These are phyloP conservation scores for Neoboletus brunneissimus DNA, from an alignment of 768 basidiomycete genomes.

Conservation along the genomic window DNA sequence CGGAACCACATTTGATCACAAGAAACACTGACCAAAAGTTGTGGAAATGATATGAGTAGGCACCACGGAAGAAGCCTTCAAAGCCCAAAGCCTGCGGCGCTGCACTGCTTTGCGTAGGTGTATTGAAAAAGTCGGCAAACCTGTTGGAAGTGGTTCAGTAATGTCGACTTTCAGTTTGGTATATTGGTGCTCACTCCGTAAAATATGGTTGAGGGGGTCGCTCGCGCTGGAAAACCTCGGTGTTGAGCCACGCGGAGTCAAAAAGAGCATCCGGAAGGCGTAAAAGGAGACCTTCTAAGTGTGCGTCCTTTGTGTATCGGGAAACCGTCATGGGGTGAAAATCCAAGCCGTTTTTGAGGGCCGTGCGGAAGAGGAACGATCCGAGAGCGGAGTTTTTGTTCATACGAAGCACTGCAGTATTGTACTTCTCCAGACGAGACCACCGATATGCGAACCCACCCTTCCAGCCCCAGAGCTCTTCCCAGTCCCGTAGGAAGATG, in stretches of 20 bases:
- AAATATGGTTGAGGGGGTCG: conserved; percentile 95
- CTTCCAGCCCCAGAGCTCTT: conserved; percentile 95
- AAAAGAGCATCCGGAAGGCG: conserved; percentile 94
- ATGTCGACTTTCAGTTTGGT: background rate
- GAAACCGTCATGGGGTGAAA: conserved; percentile 98
- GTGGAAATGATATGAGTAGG: conserved; percentile 96
- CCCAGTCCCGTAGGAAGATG: conserved; percentile 95
- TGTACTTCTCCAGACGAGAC: conserved; percentile 90
- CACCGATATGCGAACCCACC: conserved; percentile 97
- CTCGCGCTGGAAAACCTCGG: conserved; percentile 87
- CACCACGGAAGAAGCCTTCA: conserved; percentile 94
- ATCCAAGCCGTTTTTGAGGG: conserved; percentile 89
- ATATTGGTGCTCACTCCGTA: conserved; percentile 54
- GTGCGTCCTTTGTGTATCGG: conserved; percentile 85
- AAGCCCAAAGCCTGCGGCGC: conserved; percentile 88
- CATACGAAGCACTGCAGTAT: conserved; percentile 93
- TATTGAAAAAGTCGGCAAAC: conserved; percentile 87
- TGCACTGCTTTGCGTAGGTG: conserved; percentile 67
- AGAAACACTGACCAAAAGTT: conserved; percentile 72
- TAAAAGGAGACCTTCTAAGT: conserved; percentile 77
- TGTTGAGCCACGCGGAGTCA: conserved; percentile 95
- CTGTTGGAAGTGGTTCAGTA: conserved; percentile 37
- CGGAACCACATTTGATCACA: background rate
- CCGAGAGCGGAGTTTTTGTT: conserved; percentile 92
- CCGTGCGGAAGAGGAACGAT: conserved; percentile 90